phyloP scores from a whole-genome alignment of 768 basidiomycete genomes.

The Leccinum broughii region DNA sequence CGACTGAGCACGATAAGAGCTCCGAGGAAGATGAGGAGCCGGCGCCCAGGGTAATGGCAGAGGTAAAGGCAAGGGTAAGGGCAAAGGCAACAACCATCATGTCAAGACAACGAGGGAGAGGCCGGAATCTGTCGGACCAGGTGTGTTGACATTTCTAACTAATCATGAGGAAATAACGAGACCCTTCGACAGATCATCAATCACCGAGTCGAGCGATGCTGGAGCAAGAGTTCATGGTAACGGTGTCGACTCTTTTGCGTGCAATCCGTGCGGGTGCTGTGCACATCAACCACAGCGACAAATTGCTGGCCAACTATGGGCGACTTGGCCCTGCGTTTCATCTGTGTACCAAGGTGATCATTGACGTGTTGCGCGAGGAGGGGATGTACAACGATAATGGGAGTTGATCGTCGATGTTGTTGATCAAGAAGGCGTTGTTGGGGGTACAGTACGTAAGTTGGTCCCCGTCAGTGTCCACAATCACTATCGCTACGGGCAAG shows the following conservation, averaged over 20 bases:
- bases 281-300: no score
- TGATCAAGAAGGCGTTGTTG: no score
- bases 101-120: background rate
- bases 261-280: no score
- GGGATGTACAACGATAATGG: no score
- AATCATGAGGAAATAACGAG: background rate
- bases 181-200: slow-evolving; percentile 9
- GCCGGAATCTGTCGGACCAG: slow-evolving; percentile 30
- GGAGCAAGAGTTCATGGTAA: slow-evolving; percentile 77
- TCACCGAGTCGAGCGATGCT: slow-evolving; percentile 50
- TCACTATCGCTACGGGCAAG: no score
- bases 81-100: slow-evolving; percentile 22
- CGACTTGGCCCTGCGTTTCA: no score
- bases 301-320: no score
- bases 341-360: no score
- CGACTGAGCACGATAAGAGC: slow-evolving; percentile 37
- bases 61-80: slow-evolving; percentile 5
- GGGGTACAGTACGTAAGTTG: no score
- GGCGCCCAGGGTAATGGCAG: slow-evolving; percentile 28
- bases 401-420: no score
- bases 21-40: slow-evolving; percentile 40
- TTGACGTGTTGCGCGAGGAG: no score
- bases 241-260: slow-evolving; percentile 69
- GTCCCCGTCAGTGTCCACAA: no score
- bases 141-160: slow-evolving; percentile 28